Base-by-base conservation (phyloP, 257 asterid genomes). In the Solanum lycopersicoides region DNA sequence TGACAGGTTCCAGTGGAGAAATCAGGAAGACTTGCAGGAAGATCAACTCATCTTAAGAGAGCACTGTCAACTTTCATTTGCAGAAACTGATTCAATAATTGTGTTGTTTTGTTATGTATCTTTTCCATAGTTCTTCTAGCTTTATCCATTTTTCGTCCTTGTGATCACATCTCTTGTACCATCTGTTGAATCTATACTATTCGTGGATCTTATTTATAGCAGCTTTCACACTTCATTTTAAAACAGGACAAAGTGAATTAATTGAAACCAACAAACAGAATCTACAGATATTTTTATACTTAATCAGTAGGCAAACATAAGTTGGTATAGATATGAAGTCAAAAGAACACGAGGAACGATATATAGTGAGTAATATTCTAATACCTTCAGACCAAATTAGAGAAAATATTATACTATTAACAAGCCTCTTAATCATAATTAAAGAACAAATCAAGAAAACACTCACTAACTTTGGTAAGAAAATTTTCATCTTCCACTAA, bases 1-100 rank as follows among this genome's bases (percentile, higher is more conserved):
- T 93, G 94, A 96, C 98, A 6, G 98, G 99, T 10, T 73, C 34
- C 39, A 93, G 86, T 82, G 98, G 99, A 69, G 98, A 96, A 88
- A 90, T 96, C 85, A 89, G 99, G 83, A 93, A 89, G 86, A 88
- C 88, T 63, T 96, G 99, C 95, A 93, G 98, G 88, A 95, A 77
- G 93, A 87, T 95, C 66, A 96, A 95, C 87, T 72, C 91, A 68
- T 90, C 84, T 45, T 63, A 44, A 84, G 9, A 59, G 74, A n/a
- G 39, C 11, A 16, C 56, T n/a, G 39, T 82, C 63, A 39, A 84
- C 59, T 65, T 84, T 8, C 63, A 65, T 65, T 28, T 65, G 35
- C 60, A 23, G 60, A 79, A 45, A 15, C 23, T 28, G 4, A 18
- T 16, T 25, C 21, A 45, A 45, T 45, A 25, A 77, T n/a, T 14